Evolutionary conservation across 306 rosid species (phyloP).

Genomic region (Acmispon strigosus): DNA sequence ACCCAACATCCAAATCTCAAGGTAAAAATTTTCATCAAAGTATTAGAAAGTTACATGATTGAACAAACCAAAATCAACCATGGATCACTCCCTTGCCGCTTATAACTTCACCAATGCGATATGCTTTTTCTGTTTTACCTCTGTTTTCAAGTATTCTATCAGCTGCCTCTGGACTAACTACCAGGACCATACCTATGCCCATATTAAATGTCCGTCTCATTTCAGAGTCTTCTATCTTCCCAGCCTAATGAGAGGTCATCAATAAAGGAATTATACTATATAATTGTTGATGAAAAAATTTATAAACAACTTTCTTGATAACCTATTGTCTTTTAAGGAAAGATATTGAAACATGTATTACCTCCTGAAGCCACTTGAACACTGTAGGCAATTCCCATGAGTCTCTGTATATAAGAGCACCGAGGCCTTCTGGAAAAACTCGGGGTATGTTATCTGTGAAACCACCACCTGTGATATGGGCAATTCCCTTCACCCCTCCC

Average conservation of each 20-base stretch:
- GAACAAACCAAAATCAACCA: neutral
- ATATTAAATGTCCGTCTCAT: slow-evolving; percentile 83
- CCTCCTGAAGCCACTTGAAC: slow-evolving; percentile 94
- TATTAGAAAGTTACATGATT: neutral
- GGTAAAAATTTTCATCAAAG: neutral
- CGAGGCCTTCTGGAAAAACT: slow-evolving; percentile 79
- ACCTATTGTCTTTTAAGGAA: neutral
- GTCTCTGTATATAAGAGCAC: slow-evolving; percentile 52
- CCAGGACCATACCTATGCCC: slow-evolving; percentile 92
- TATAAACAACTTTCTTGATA: neutral
- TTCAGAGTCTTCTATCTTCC: slow-evolving; percentile 61
- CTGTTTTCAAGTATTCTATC: slow-evolving; percentile 42
- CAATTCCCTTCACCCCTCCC: slow-evolving; percentile 88
- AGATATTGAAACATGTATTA: slow-evolving; percentile 17
- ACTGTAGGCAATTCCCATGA: slow-evolving; percentile 74
- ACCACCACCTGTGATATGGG: slow-evolving; percentile 94
- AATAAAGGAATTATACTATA: neutral
- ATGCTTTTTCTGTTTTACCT: slow-evolving; percentile 28
- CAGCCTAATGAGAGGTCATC: slow-evolving; percentile 43
- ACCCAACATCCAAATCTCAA: neutral
- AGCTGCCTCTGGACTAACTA: slow-evolving; percentile 59
- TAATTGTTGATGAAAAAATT: neutral
- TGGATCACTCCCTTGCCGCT: slow-evolving; percentile 54
- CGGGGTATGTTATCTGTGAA: slow-evolving; percentile 91
- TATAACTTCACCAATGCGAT: slow-evolving; percentile 67